Percentiles rank a stretch among this genome's conserved stretches.
Conservation (phyloP, 2,329 filamentous ascomycete species). For the Neonectria ditissima region DNA sequence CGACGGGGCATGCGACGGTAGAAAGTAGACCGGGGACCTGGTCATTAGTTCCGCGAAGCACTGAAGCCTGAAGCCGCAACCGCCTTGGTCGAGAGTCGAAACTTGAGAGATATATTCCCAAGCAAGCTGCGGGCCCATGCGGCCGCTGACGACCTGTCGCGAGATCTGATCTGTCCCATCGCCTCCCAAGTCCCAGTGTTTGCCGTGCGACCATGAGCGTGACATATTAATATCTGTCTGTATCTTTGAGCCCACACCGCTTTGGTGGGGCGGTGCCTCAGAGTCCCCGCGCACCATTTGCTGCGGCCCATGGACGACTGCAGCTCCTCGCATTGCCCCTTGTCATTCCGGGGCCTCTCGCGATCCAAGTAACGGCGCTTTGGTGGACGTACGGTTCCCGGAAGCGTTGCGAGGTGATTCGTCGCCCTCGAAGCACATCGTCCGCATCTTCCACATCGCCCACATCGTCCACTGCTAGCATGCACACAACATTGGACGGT, state of each 20-base stretch:
- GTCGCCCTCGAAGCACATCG: neutral
- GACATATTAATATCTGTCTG: constrained; percentile 48
- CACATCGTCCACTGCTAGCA: constrained; percentile 7
- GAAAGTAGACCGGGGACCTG: constrained; percentile 1
- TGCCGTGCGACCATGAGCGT: constrained; percentile 34
- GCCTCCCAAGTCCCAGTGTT: constrained; percentile 34
- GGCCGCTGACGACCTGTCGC: constrained; percentile 38
- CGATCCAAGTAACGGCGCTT: constrained; percentile 11
- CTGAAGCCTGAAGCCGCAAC: constrained; percentile 2
- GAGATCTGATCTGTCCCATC: constrained; percentile 45
- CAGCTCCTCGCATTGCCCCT: constrained; percentile 22
- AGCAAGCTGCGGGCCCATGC: constrained; percentile 38
- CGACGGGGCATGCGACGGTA: constrained; percentile 7
- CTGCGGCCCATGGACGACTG: constrained; percentile 21
- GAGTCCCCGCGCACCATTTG: constrained; percentile 30
- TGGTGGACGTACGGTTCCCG: constrained; percentile 8
- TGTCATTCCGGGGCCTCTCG: constrained; percentile 13
- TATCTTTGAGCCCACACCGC: constrained; percentile 46
- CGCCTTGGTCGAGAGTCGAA: constrained; percentile 14
- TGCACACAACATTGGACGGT: constrained; percentile 11
- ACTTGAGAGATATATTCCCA: constrained; percentile 19
- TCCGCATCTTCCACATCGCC: neutral
- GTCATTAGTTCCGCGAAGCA: constrained; percentile 9
- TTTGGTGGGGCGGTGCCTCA: constrained; percentile 35
- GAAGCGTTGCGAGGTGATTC: constrained; percentile 14